A percentile compares a stretch with the other conserved stretches of the same genome.
phyloP scores from a whole-genome alignment of 2,329 filamentous ascomycete genomes.

The Pleurostoma richardsiae region DNA sequence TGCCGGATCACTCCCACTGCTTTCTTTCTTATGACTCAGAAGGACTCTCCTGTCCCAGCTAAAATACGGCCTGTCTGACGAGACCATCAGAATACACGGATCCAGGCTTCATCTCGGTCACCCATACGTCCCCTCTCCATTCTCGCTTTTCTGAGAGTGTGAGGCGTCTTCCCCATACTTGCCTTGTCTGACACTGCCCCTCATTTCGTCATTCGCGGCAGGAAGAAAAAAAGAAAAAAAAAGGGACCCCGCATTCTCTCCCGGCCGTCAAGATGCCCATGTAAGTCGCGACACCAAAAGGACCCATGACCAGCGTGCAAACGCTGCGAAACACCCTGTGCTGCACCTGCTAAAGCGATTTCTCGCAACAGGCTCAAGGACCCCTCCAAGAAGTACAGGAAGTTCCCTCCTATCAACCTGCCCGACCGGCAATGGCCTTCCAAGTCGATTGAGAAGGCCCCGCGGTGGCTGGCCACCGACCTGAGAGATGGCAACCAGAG shows the following conservation, averaged over 20 bases:
- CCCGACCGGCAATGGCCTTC: constrained; percentile 77
- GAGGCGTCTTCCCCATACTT: too few relatives aligned
- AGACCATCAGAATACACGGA: too few relatives aligned
- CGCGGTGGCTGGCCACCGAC: constrained; percentile 86
- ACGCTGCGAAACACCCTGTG: constrained; percentile 6
- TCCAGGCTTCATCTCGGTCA: too few relatives aligned
- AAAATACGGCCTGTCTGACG: too few relatives aligned
- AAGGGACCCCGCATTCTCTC: neutral
- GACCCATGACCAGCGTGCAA: neutral
- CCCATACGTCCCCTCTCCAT: too few relatives aligned
- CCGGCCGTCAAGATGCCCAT: constrained; percentile 21
- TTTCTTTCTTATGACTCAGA: too few relatives aligned
- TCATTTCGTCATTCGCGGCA: neutral
- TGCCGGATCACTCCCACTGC: too few relatives aligned
- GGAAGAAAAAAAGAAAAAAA: neutral
- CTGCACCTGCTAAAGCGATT: neutral
- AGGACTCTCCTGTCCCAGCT: too few relatives aligned
- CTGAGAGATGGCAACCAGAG: constrained; percentile 92
- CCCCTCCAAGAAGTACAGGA: constrained; percentile 71
- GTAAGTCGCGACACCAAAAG: constrained; percentile 12
- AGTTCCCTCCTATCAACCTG: constrained; percentile 61
- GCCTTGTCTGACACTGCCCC: neutral
- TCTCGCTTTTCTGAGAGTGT: too few relatives aligned
- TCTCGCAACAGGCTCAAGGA: constrained; percentile 58
- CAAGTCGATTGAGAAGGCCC: constrained; percentile 77